A percentile compares a stretch with the other conserved stretches of the same genome.
Conservation (phyloP, 306 rosid genomes). For the Prosopis cineraria region DNA sequence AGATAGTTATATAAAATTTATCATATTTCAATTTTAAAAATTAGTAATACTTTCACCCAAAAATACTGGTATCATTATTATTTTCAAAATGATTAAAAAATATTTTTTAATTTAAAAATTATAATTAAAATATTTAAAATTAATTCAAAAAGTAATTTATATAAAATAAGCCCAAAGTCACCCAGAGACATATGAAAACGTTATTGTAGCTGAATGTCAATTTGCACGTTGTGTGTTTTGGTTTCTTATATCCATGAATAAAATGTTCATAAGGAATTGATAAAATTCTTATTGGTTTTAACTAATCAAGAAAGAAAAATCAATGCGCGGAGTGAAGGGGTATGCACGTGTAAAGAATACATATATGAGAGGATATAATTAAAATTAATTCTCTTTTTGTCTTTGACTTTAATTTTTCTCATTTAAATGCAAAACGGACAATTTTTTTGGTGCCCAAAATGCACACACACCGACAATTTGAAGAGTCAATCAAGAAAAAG, state of each 20-base stretch:
- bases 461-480: neutral
- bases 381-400: neutral
- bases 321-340: neutral
- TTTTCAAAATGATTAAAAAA: too few relatives aligned
- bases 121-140: too few relatives aligned
- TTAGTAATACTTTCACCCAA: too few relatives aligned
- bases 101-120: too few relatives aligned
- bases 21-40: too few relatives aligned
- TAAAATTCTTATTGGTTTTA: conserved; percentile 34
- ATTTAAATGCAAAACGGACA: neutral
- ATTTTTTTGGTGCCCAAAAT: neutral
- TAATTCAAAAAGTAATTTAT: too few relatives aligned
- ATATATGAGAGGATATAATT: neutral
- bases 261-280: conserved; percentile 25
- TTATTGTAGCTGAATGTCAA: too few relatives aligned
- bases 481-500: neutral
- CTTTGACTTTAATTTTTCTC: neutral
- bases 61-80: too few relatives aligned
- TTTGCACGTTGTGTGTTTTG: conserved; percentile 20
- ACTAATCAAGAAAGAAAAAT: conserved; percentile 4
- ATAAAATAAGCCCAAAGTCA: too few relatives aligned
- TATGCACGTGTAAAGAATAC: conserved; percentile 33
- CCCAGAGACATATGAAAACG: too few relatives aligned
- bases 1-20: too few relatives aligned
- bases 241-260: conserved; percentile 31